Evolutionary conservation across 2,329 filamentous ascomycete genomes (phyloP), one percentile per base, ranked within the genome.

Genomic region (Cercospora sojina): DNA sequence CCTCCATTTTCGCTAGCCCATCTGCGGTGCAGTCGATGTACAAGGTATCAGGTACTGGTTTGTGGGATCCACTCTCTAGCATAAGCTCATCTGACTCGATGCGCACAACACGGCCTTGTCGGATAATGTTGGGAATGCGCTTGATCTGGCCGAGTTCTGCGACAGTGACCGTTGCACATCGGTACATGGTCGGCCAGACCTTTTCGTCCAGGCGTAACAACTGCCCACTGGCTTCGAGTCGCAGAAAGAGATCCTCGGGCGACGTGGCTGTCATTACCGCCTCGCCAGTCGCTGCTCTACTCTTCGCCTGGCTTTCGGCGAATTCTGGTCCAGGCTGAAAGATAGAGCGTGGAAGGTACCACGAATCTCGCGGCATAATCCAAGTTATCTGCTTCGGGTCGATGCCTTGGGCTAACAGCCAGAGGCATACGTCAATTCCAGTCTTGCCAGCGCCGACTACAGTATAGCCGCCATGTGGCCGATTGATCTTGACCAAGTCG

Each of bases 281-380:
- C 12, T 59, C 56, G 7, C n/a, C 41, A 10, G 20, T 47, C 41
- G 41, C 41, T 23, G 41, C 41, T 13, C 20, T 23, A 1, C 3
- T 47, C 18, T 38, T 56, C 61, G 51, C 31, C 53, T 38, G 8
- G 63, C 59, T 25, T 64, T 55, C 41, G 20, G 41, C 38, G 20
- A 43, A 27, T 18, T 43, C 32, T 63, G 41, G 41, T 4, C 41
- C 41, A 47, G 41, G 41, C 41, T 70, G 69, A 12, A 70, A 31
- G 35, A 27, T 59, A 5, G 49, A 61, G 12, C 70, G 66, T n/a
- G 70, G 64, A 10, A 71, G 35, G 20, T 64, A 64, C 64, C 65
- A 71, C 1, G 68, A 59, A n/a, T 72, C 70, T 18, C 70, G 66
- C 5, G 70, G 69, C 69, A 72, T 69, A 35, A 72, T 70, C 70